Conservation (phyloP, 2,329 filamentous ascomycete species). For the Xylaria sp. region DNA sequence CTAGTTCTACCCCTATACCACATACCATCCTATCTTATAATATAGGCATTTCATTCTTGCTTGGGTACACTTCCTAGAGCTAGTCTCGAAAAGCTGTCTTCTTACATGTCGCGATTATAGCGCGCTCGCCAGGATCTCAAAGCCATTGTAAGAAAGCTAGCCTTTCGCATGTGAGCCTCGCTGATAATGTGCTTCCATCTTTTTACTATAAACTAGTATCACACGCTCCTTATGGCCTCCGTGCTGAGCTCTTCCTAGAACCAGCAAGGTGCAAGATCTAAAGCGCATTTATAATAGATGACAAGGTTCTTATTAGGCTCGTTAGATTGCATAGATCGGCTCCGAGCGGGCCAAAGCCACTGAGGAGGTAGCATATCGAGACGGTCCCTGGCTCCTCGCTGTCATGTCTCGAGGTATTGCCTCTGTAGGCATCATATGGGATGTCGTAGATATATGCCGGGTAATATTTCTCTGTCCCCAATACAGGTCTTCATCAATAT, state of each 20-base stretch:
- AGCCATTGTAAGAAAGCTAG: background rate
- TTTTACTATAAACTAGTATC: background rate
- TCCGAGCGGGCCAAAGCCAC: conserved; percentile 11
- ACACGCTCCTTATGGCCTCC: background rate
- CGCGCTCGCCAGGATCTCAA: too few species aligned
- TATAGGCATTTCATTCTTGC: too few species aligned
- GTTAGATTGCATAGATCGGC: conserved; percentile 24
- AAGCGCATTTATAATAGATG: conserved; percentile 27
- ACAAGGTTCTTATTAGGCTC: conserved; percentile 35
- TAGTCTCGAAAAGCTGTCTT: background rate
- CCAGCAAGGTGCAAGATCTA: background rate
- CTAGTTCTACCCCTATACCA: background rate
- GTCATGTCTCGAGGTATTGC: conserved; percentile 8
- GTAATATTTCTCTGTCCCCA: conserved; percentile 32
- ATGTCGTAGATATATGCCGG: conserved; percentile 36
- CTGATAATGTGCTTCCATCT: background rate
- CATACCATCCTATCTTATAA: too few species aligned
- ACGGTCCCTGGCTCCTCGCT: conserved; percentile 1
- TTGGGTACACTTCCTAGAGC: background rate
- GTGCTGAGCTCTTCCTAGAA: background rate
- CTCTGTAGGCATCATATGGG: conserved; percentile 14
- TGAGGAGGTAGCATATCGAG: conserved; percentile 4
- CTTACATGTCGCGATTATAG: background rate
- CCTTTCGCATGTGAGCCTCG: too few species aligned
- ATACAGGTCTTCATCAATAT: conserved; percentile 32